phyloP scores from a whole-genome alignment of 164 flowering plant species.

The Berberis vulgaris region DNA sequence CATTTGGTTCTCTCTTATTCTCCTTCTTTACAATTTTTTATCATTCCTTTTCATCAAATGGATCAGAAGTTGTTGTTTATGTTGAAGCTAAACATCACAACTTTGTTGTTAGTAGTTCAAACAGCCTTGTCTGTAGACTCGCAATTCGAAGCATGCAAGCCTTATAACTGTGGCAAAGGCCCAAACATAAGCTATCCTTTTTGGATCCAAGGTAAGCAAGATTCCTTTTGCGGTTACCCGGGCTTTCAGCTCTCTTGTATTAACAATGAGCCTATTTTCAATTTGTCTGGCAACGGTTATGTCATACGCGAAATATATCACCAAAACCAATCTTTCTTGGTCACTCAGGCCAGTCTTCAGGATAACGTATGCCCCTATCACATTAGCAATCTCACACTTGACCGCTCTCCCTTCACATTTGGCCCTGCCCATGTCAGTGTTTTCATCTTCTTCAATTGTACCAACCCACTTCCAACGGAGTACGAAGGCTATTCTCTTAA shows the following conservation, averaged over 20 bases:
- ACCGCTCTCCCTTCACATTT: background rate
- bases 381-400: background rate
- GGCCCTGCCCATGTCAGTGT: background rate
- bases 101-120: no score
- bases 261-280: conserved; percentile 1
- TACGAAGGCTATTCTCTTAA: background rate
- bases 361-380: background rate
- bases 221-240: conserved; percentile 12
- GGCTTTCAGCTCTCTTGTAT: conserved; percentile 11
- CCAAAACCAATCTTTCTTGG: background rate
- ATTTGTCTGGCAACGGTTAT: background rate
- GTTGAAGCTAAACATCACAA: no score
- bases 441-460: conserved; percentile 8
- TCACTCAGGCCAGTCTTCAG: background rate
- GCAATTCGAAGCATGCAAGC: no score
- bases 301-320: conserved; percentile 6
- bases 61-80: no score
- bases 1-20: no score
- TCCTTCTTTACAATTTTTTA: no score
- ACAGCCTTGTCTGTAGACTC: no score
- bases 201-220: conserved; percentile 2
- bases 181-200: no score
- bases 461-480: background rate
- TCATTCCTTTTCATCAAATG: no score
- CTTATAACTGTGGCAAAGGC: no score